Conservation (phyloP, 2,329 filamentous ascomycete genomes). For the Aspergillus niger region DNA sequence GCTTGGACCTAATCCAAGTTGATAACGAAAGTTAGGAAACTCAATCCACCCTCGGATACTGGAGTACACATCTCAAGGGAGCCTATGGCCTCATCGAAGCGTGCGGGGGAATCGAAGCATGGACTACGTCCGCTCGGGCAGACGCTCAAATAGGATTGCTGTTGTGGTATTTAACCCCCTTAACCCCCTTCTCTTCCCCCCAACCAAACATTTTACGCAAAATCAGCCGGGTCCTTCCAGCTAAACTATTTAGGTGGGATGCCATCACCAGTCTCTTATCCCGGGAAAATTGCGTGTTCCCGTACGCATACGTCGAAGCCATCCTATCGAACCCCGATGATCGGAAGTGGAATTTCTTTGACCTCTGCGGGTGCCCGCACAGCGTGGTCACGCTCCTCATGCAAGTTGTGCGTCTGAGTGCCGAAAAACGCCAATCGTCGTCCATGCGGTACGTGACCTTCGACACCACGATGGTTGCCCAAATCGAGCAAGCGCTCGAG, state of each 20-base stretch:
- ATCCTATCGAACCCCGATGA: not conserved
- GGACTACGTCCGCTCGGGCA: not conserved
- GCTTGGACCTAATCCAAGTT: too few species aligned
- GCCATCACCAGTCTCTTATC: constrained; percentile 2
- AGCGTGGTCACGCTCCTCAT: constrained; percentile 3
- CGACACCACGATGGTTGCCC: not conserved
- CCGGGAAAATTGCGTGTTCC: constrained; percentile 6
- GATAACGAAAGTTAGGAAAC: not conserved
- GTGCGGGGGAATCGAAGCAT: not conserved
- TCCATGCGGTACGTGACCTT: not conserved
- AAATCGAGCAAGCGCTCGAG: not conserved
- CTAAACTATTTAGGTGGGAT: constrained; percentile 4
- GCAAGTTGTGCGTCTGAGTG: constrained; percentile 1
- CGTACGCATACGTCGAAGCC: constrained; percentile 1
- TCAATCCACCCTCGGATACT: not conserved
- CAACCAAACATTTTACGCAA: too few species aligned
- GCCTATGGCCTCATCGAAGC: constrained; percentile 6
- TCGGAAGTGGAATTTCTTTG: constrained; percentile 1
- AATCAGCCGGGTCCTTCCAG: too few species aligned
- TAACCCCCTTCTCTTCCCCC: too few species aligned
- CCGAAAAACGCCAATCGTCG: constrained; percentile 2
- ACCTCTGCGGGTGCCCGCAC: constrained; percentile 5
- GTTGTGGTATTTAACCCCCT: not conserved
- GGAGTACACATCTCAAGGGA: constrained; percentile 6
- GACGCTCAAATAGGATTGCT: constrained; percentile 6